phyloP scores from a whole-genome alignment of 2,329 filamentous ascomycete species.

The Boeremia exigua region DNA sequence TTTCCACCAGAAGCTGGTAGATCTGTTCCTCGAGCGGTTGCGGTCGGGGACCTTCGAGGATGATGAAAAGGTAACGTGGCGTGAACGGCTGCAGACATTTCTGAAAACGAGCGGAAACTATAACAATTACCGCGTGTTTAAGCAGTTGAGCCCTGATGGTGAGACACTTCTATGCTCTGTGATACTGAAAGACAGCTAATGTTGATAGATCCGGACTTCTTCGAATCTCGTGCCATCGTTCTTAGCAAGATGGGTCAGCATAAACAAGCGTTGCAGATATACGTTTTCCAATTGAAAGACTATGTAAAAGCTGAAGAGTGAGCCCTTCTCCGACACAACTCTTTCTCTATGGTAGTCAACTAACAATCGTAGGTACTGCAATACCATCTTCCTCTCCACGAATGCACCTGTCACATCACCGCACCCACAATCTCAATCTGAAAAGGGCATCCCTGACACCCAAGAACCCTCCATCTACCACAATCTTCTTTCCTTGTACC shows the following conservation, averaged over 20 bases:
- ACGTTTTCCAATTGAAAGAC: constrained; percentile 91
- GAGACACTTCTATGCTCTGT: constrained; percentile 37
- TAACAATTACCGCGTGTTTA: constrained; percentile 77
- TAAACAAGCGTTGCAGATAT: constrained; percentile 94
- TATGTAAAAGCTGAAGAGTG: constrained; percentile 92
- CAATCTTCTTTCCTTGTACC: constrained; percentile 85
- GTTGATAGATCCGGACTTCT: constrained; percentile 76
- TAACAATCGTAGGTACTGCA: constrained; percentile 74
- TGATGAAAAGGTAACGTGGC: constrained; percentile 55
- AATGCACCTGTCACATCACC: constrained; percentile 39
- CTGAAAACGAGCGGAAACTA: constrained; percentile 79
- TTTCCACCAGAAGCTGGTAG: constrained; percentile 83
- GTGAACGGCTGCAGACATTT: constrained; percentile 74
- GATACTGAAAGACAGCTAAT: constrained; percentile 2
- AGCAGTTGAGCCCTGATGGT: constrained; percentile 81
- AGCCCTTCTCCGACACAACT: not conserved
- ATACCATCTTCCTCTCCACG: constrained; percentile 72
- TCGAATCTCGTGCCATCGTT: constrained; percentile 87
- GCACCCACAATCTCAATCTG: constrained; percentile 24
- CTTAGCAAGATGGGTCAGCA: constrained; percentile 95
- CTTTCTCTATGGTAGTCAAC: not conserved
- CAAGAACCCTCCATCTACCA: constrained; percentile 83
- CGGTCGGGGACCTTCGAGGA: constrained; percentile 44
- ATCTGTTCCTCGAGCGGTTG: constrained; percentile 69
- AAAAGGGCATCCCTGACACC: constrained; percentile 50